Percentiles rank a stretch among this genome's conserved stretches.
Conservation (phyloP, 2,329 filamentous ascomycete species). For the Teratosphaeria gauchensis region DNA sequence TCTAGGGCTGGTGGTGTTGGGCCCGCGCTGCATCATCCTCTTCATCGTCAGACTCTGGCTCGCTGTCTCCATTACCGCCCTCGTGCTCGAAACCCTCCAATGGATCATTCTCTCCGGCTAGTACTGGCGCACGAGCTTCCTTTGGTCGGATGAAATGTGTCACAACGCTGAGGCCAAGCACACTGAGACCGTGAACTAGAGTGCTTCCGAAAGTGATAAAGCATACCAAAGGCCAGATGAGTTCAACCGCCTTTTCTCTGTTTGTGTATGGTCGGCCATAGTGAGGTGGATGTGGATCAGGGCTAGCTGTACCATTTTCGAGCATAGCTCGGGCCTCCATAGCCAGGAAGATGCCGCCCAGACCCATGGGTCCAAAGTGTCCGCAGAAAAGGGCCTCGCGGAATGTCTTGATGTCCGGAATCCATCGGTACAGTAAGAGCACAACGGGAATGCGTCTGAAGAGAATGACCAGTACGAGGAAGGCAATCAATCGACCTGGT, state of each 20-base stretch:
- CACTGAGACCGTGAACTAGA: conserved; percentile 45
- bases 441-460: conserved; percentile 46
- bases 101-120: conserved; percentile 42
- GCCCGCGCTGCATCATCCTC: background rate
- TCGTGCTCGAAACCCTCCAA: conserved; percentile 43
- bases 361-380: conserved; percentile 50
- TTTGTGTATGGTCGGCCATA: conserved; percentile 24
- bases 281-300: conserved; percentile 34
- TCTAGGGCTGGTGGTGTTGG: background rate
- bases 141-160: conserved; percentile 39
- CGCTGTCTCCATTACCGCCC: conserved; percentile 27
- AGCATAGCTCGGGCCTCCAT: conserved; percentile 46
- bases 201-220: conserved; percentile 46
- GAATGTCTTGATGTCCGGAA: conserved; percentile 41
- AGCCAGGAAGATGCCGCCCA: conserved; percentile 47
- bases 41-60: conserved; percentile 9
- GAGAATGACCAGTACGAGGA: conserved; percentile 40
- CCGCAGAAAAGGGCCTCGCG: conserved; percentile 46
- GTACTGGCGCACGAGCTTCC: conserved; percentile 39
- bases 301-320: conserved; percentile 39
- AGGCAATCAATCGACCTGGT: conserved; percentile 33
- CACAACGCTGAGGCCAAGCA: conserved; percentile 40
- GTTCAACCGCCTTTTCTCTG: conserved; percentile 32
- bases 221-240: conserved; percentile 47
- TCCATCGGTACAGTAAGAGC: conserved; percentile 36